phyloP scores from a whole-genome alignment of 2,329 filamentous ascomycete species.

The Orbilia oligospora region DNA sequence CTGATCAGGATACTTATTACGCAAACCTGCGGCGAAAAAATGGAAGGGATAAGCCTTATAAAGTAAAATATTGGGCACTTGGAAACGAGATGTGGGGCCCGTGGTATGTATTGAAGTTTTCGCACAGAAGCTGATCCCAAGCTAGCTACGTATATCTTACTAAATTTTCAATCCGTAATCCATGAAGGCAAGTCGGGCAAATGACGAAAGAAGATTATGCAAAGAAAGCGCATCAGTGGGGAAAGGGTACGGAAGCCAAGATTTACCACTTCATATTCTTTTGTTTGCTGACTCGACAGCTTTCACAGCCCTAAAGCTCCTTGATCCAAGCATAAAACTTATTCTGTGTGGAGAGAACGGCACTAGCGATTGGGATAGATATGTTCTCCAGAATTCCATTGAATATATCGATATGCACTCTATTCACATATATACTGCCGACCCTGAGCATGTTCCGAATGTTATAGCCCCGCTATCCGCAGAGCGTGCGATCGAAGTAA shows the following conservation, averaged over 20 bases:
- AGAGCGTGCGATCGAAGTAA: conserved; percentile 81
- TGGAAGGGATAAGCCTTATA: conserved; percentile 82
- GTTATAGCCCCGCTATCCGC: conserved; percentile 77
- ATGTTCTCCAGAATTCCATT: conserved; percentile 79
- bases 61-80: conserved; percentile 86
- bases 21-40: conserved; percentile 83
- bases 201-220: conserved; percentile 79
- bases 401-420: conserved; percentile 82
- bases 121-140: too few relatives aligned
- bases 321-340: conserved; percentile 78
- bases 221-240: conserved; percentile 79
- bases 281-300: not conserved
- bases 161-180: not conserved
- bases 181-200: conserved; percentile 73
- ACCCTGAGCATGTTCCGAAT: conserved; percentile 69
- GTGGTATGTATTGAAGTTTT: conserved; percentile 64
- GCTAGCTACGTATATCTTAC: not conserved
- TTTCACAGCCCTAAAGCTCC: conserved; percentile 73
- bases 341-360: conserved; percentile 82
- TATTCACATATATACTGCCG: conserved; percentile 82
- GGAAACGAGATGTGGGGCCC: conserved; percentile 75
- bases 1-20: conserved; percentile 81
- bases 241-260: conserved; percentile 68
- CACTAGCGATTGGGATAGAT: conserved; percentile 78
- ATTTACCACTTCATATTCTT: conserved; percentile 63